A percentile compares a stretch with the other conserved stretches of the same genome.
Conservation (phyloP, 441 rosid species). For the Hura crepitans region DNA sequence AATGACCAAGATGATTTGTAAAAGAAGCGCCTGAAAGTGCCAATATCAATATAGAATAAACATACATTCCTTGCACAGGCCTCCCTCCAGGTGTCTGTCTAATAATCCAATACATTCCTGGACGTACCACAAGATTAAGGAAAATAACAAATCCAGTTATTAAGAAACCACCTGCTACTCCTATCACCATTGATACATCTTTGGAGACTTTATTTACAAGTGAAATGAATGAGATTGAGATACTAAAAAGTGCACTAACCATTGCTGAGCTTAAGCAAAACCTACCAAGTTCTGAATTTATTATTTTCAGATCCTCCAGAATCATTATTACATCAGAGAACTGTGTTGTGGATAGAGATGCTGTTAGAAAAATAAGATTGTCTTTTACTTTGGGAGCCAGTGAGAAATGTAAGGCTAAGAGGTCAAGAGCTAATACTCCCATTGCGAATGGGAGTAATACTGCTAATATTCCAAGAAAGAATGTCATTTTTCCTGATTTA, state of each 20-base stretch:
- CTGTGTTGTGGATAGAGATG: neutral
- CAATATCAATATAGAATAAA: slow-evolving; percentile 15
- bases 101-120: slow-evolving; percentile 39
- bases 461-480: neutral
- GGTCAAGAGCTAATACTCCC: neutral
- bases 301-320: slow-evolving; percentile 45
- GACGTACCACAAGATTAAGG: slow-evolving; percentile 25
- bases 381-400: neutral
- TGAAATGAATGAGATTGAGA: neutral
- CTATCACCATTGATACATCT: neutral
- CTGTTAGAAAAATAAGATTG: neutral
- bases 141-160: neutral
- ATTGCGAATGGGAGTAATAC: neutral
- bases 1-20: neutral
- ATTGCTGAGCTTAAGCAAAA: slow-evolving; percentile 37
- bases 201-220: neutral
- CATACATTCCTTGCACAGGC: slow-evolving; percentile 27
- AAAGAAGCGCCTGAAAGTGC: slow-evolving; percentile 17
- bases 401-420: neutral
- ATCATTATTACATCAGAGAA: slow-evolving; percentile 19
- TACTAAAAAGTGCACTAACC: neutral
- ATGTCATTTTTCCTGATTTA: neutral
- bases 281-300: slow-evolving; percentile 60
- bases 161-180: neutral
- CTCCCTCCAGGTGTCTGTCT: slow-evolving; percentile 47